Conservation (phyloP, 2,329 filamentous ascomycete species). For the Colletotrichum sp. region DNA sequence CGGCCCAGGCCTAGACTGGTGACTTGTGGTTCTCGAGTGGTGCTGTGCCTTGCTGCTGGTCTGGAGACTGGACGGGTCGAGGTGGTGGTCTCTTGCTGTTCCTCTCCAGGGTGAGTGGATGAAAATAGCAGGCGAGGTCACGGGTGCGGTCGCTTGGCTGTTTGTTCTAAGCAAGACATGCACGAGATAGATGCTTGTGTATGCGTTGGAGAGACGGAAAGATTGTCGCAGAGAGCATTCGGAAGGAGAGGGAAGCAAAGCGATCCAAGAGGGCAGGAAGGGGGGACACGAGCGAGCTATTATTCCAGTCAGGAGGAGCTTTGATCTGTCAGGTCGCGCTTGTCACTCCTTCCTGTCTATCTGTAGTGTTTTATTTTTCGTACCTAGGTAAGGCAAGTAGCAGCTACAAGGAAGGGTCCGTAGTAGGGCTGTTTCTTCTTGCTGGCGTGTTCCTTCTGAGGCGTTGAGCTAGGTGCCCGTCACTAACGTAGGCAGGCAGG, state of each 20-base stretch:
- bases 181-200: neutral
- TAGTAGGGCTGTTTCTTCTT: neutral
- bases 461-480: neutral
- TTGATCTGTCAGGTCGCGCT: neutral
- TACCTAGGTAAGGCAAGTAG: no score
- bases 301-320: neutral
- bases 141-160: neutral
- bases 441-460: neutral
- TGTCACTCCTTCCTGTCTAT: neutral
- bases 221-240: neutral
- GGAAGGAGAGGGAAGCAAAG: neutral
- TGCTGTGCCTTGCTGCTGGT: slow-evolving; percentile 1
- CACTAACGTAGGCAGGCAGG: neutral
- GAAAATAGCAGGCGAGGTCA: neutral
- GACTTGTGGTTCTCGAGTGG: neutral
- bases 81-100: neutral
- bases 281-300: neutral
- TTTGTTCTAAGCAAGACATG: neutral
- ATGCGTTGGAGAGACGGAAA: neutral
- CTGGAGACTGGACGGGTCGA: neutral
- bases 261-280: neutral
- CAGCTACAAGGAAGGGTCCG: neutral
- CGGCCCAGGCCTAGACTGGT: neutral
- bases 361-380: neutral
- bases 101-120: neutral